A percentile compares a stretch with the other conserved stretches of the same genome.
These are phyloP conservation scores for Colletotrichum musicola DNA, from an alignment of 2,329 filamentous ascomycete species.

Conservation along the genomic window DNA sequence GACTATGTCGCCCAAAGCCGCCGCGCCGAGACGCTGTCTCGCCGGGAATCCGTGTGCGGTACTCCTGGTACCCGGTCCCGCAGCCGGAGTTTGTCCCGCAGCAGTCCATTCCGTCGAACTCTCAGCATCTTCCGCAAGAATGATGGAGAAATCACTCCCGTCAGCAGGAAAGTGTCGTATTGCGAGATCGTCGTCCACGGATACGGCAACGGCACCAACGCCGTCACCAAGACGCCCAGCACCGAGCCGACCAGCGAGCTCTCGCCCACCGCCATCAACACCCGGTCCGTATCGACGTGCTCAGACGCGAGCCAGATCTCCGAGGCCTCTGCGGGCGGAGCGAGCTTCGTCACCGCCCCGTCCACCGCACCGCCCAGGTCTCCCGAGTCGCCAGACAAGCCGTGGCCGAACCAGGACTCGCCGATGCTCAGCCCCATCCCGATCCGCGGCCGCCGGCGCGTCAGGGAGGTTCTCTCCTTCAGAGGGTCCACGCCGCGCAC, in stretches of 20 bases:
- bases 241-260: neutral
- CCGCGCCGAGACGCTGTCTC: conserved; percentile 40
- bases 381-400: conserved; percentile 39
- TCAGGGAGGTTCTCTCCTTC: conserved; percentile 37
- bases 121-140: conserved; percentile 47
- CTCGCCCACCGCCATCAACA: conserved; percentile 13
- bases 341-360: conserved; percentile 43
- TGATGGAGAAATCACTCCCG: conserved; percentile 21
- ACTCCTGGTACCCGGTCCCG: conserved; percentile 39
- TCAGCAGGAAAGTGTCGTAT: conserved; percentile 46
- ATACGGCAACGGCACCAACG: conserved; percentile 66
- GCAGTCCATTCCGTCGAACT: conserved; percentile 48
- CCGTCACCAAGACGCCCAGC: conserved; percentile 44
- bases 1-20: conserved; percentile 65
- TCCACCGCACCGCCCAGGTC: conserved; percentile 45
- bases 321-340: conserved; percentile 44
- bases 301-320: conserved; percentile 41
- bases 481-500: conserved; percentile 1
- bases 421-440: conserved; percentile 41
- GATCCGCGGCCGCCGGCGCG: conserved; percentile 46
- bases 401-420: conserved; percentile 24
- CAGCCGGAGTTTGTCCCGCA: conserved; percentile 45
- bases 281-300: conserved; percentile 40
- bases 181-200: conserved; percentile 67
- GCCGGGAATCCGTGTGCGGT: conserved; percentile 22